phyloP scores from a whole-genome alignment of 345 rosid species.

The Corymbia maculata region DNA sequence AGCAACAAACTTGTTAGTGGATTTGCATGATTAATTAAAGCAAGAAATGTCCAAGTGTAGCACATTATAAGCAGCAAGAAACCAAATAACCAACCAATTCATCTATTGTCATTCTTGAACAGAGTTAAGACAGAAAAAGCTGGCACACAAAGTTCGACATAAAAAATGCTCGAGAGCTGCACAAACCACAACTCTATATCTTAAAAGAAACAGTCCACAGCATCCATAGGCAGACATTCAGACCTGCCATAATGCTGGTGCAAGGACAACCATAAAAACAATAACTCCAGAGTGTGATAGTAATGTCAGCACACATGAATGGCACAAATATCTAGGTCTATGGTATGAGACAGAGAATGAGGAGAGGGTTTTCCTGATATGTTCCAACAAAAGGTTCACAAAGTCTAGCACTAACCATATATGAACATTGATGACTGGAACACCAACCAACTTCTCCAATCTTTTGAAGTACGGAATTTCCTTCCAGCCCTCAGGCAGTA shows the following conservation, averaged over 20 bases:
- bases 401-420: conserved; percentile 67
- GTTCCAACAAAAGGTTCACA: not conserved
- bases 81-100: not conserved
- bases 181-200: not conserved
- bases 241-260: not conserved
- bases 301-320: not conserved
- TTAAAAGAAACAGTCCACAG: not conserved
- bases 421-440: conserved; percentile 93
- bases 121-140: not conserved
- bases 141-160: not conserved
- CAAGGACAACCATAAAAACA: not conserved
- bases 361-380: not conserved
- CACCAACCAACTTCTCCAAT: conserved; percentile 92
- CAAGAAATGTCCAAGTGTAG: not conserved
- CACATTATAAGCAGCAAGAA: not conserved
- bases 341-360: not conserved
- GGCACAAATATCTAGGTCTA: not conserved
- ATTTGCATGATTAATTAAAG: not conserved
- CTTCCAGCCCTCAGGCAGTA: conserved; percentile 77
- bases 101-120: not conserved
- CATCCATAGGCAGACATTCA: not conserved
- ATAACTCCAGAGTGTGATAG: not conserved
- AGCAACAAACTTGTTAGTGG: not conserved
- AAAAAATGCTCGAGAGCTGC: not conserved
- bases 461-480: conserved; percentile 73